Conservation (phyloP, 352 stramenopile species). For the Globisporangium cylindrosporum region DNA sequence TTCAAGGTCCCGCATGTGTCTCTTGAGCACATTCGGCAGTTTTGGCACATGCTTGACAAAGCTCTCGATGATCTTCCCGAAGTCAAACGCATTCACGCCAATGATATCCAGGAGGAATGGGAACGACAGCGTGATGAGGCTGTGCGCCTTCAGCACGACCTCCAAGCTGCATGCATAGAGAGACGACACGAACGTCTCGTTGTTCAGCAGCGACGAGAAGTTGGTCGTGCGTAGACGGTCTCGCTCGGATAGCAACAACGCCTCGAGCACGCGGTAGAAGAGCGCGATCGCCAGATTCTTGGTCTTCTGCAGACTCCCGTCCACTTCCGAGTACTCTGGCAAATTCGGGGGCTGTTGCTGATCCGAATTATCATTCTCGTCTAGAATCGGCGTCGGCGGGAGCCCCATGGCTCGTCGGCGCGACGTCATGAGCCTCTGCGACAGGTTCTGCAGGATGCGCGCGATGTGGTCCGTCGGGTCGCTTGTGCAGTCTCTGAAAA, state of each 20-base stretch:
- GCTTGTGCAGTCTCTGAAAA: slow-evolving; percentile 58
- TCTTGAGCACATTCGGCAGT: slow-evolving; percentile 72
- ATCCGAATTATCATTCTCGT: slow-evolving; percentile 14
- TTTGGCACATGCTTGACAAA: slow-evolving; percentile 82
- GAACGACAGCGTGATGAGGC: slow-evolving; percentile 83
- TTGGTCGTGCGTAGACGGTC: slow-evolving; percentile 65
- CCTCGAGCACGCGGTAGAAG: slow-evolving; percentile 82
- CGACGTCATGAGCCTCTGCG: slow-evolving; percentile 44
- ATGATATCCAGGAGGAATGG: slow-evolving; percentile 74
- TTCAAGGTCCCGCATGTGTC: slow-evolving; percentile 85
- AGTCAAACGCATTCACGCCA: slow-evolving; percentile 82
- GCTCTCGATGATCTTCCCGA: slow-evolving; percentile 84
- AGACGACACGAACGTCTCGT: slow-evolving; percentile 72
- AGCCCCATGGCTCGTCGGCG: slow-evolving; percentile 23
- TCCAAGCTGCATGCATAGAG: slow-evolving; percentile 84
- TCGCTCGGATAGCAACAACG: slow-evolving; percentile 65
- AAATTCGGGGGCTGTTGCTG: neutral
- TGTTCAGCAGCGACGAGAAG: slow-evolving; percentile 79
- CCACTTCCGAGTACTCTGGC: slow-evolving; percentile 44
- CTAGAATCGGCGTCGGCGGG: neutral
- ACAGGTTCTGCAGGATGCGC: slow-evolving; percentile 43
- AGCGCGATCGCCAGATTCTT: slow-evolving; percentile 63
- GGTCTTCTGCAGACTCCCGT: slow-evolving; percentile 75
- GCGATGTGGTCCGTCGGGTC: slow-evolving; percentile 61
- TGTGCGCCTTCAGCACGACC: slow-evolving; percentile 82